phyloP scores from a whole-genome alignment of 1,284 basidiomycete species.

The Apiotrichum montevideense region DNA sequence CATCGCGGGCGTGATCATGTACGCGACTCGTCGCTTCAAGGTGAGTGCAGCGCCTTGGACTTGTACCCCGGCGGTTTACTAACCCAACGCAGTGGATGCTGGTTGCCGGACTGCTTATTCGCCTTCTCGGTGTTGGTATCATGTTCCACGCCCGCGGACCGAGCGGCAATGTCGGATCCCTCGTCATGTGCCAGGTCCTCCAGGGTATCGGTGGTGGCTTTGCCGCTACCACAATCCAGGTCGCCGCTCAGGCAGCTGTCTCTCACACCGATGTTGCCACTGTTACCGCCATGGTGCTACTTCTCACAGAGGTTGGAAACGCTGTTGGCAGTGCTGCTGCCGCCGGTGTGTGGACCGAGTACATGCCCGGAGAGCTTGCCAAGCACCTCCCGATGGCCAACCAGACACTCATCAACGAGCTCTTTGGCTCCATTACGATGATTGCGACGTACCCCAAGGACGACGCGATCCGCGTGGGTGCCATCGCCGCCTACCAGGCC shows the following conservation, averaged over 20 bases:
- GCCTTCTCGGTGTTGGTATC: constrained; percentile 61
- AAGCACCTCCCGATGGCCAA: constrained; percentile 50
- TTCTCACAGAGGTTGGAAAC: constrained; percentile 56
- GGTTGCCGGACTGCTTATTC: constrained; percentile 60
- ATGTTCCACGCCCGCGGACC: constrained; percentile 68
- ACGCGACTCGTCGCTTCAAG: constrained; percentile 49
- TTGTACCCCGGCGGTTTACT: background rate
- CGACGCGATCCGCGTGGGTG: constrained; percentile 56
- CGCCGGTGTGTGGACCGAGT: constrained; percentile 30
- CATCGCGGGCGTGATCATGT: constrained; percentile 47
- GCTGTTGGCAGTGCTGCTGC: constrained; percentile 51
- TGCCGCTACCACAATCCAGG: constrained; percentile 62
- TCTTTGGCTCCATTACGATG: constrained; percentile 55
- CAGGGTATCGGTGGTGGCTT: constrained; percentile 55
- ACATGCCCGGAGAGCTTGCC: constrained; percentile 55
- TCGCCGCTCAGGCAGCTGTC: constrained; percentile 71
- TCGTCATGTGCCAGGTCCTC: constrained; percentile 55
- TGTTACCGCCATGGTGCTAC: constrained; percentile 71
- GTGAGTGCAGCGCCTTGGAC: constrained; percentile 11
- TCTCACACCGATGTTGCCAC: constrained; percentile 70
- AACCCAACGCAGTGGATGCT: constrained; percentile 53
- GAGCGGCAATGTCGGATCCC: constrained; percentile 49
- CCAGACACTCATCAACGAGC: constrained; percentile 39
- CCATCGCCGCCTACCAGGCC: constrained; percentile 49
- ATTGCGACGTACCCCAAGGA: constrained; percentile 50